Base-by-base conservation (phyloP, 2,329 filamentous ascomycete species). In the Phaeoacremonium minimum region DNA sequence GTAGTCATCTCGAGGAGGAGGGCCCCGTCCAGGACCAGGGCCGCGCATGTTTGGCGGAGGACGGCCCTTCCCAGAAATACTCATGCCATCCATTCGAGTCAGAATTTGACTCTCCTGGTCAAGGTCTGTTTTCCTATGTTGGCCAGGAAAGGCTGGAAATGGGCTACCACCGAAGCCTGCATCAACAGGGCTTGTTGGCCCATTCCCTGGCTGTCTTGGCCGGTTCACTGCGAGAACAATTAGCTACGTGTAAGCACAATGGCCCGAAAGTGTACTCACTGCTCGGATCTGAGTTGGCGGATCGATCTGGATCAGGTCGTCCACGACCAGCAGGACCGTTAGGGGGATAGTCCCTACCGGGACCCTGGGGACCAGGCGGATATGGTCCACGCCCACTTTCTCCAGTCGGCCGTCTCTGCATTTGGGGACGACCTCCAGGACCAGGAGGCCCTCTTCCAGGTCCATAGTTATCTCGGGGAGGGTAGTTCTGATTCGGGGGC, bases 381-480 rank as follows among this genome's bases (percentile, higher is more conserved):
- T 64, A 61, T 9, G 53, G 53, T 32, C 57, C 62, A 14, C 56
- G 58, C 18, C 56, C 52, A 20, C 55, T 57, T 42, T 64, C 63
- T 13, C 60, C 55, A 28, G 60, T 60, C 29, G 59, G 58, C 32
- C 64, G 57, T 34, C 69, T 58, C 40, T 56, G 57, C 46, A 67
- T 61, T 9, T 65, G 64, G n/a, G 61, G 68, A 18, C 69, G 63
- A 37, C 64, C 69, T 20, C 63, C 61, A 18, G 57, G 55, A 38
- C 66, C 65, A 32, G 66, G 63, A 18, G 57, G 59, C 14, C 60
- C 59, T 31, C 61, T 59, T 15, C 56, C 58, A 6, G 56, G 57
- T 6, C 63, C 65, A 43, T 71, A 70, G 41, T 64, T 63, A 35
- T 73, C 67, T 43, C 68, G 66, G 13, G 51, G 63, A 5, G 60